Evolutionary conservation across 1,284 basidiomycete species (phyloP).

Genomic region (Ustanciosporium gigantosporum): DNA sequence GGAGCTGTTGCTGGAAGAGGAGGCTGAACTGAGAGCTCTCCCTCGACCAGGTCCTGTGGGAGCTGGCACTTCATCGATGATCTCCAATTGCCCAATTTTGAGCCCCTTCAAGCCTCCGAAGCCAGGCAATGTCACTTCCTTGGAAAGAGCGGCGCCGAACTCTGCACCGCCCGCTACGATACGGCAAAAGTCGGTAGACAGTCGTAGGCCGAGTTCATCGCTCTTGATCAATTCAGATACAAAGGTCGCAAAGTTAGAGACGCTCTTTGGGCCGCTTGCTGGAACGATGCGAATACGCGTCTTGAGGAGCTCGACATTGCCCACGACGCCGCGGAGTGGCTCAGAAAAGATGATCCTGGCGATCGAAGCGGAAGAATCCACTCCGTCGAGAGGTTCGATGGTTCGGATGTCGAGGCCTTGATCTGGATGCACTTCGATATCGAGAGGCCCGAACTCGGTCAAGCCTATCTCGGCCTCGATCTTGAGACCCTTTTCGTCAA

Average conservation of each 20-base stretch:
- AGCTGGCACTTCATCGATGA: slow-evolving; percentile 43
- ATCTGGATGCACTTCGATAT: slow-evolving; percentile 34
- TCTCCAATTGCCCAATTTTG: slow-evolving; percentile 27
- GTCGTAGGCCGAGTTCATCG: slow-evolving; percentile 9
- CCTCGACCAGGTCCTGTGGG: slow-evolving; percentile 31
- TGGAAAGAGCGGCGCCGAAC: slow-evolving; percentile 32
- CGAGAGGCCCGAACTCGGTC: slow-evolving; percentile 45
- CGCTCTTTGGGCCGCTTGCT: slow-evolving; percentile 13
- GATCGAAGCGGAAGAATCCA: slow-evolving; percentile 6
- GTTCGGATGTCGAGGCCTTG: slow-evolving; percentile 22
- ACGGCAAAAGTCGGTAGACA: slow-evolving; percentile 27
- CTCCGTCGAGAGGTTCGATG: neutral
- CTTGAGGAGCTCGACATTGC: slow-evolving; percentile 15
- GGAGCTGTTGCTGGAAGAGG: slow-evolving; percentile 21
- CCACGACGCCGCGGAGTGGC: slow-evolving; percentile 26
- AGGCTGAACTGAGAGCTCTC: slow-evolving; percentile 19
- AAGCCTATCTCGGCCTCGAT: slow-evolving; percentile 37
- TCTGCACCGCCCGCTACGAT: slow-evolving; percentile 43
- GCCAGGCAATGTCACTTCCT: slow-evolving; percentile 36
- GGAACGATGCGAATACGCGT: slow-evolving; percentile 25
- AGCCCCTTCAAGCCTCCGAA: slow-evolving; percentile 41
- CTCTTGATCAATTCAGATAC: slow-evolving; percentile 31
- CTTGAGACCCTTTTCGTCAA: slow-evolving; percentile 45
- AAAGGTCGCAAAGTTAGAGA: slow-evolving; percentile 37
- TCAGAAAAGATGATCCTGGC: slow-evolving; percentile 28